Evolutionary conservation across 2,329 filamentous ascomycete genomes (phyloP).

Genomic region (Penicillium sp.): DNA sequence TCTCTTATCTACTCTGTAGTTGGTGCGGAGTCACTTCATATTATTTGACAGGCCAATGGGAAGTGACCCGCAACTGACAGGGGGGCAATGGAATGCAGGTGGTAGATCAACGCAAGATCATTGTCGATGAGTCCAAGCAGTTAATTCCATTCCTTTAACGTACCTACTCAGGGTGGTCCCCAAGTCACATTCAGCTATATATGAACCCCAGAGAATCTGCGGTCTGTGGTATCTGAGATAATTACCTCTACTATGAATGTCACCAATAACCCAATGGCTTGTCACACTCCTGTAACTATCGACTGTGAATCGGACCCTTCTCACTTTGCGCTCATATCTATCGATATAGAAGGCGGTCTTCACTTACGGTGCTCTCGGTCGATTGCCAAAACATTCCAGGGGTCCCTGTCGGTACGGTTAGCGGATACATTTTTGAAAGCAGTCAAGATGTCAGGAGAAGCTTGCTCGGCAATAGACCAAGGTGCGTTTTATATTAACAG

Average conservation of each 20-base stretch:
- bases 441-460: slow-evolving; percentile 21
- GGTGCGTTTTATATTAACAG: slow-evolving; percentile 13
- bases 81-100: background rate
- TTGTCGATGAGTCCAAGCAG: background rate
- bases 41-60: background rate
- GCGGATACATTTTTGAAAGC: slow-evolving; percentile 19
- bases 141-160: background rate
- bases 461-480: slow-evolving; percentile 10
- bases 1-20: too few species aligned
- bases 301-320: background rate
- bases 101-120: background rate
- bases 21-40: background rate
- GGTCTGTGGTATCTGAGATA: background rate
- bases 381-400: background rate
- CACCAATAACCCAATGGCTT: background rate
- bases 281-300: background rate
- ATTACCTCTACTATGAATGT: background rate
- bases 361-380: background rate
- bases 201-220: background rate
- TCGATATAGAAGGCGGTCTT: background rate
- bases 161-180: background rate
- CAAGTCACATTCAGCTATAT: background rate
- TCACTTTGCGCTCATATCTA: background rate
- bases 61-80: background rate
- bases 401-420: background rate